Conservation (phyloP, 495 filamentous ascomycete genomes). For the Tuber calosporum region DNA sequence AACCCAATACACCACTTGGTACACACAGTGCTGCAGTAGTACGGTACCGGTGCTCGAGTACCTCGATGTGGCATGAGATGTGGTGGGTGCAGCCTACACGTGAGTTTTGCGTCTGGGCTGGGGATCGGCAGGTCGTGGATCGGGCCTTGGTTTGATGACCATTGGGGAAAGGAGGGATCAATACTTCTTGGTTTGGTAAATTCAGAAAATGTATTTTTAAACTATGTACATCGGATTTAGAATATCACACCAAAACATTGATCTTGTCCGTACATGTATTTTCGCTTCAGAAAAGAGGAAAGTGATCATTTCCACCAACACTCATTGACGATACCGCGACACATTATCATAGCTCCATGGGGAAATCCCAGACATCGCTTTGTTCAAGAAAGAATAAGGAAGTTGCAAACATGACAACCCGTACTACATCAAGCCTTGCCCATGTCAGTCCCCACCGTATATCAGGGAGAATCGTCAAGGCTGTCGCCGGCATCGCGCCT, state of each 20-base stretch:
- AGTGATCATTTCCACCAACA: neutral
- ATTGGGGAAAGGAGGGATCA: neutral
- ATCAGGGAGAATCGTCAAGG: neutral
- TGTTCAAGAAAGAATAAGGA: neutral
- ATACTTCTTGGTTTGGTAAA: neutral
- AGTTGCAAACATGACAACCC: neutral
- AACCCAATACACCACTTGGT: neutral
- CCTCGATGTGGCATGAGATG: neutral
- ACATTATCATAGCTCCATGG: neutral
- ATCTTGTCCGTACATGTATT: neutral
- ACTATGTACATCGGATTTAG: neutral
- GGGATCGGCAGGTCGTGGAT: neutral
- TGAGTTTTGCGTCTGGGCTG: neutral
- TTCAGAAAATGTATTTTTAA: neutral
- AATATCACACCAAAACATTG: neutral
- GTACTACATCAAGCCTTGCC: neutral
- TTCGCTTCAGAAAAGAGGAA: neutral
- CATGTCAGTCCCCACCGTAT: neutral
- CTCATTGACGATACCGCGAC: neutral
- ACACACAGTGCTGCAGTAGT: neutral
- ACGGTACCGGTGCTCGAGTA: neutral
- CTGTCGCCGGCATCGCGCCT: neutral
- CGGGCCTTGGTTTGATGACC: neutral
- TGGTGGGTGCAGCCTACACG: neutral
- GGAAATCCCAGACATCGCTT: neutral